Conservation (phyloP, 352 stramenopile species). For the Globisporangium apiculatum region DNA sequence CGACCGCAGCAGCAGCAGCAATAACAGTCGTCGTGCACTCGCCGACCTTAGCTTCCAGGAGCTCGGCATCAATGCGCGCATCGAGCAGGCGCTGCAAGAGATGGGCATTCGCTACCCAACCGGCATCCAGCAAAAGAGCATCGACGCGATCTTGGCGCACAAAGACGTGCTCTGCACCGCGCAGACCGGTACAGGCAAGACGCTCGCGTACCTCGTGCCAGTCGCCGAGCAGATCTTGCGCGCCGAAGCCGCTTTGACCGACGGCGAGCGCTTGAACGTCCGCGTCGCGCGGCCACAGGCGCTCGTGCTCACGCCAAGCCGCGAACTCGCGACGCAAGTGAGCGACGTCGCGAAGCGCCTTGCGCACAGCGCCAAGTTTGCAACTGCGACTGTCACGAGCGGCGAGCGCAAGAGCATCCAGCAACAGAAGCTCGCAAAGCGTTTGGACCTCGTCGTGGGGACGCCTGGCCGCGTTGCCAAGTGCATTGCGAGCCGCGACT, state of each 20-base stretch:
- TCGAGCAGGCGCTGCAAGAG: constrained; percentile 35
- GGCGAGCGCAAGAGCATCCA: constrained; percentile 67
- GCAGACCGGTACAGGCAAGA: constrained; percentile 67
- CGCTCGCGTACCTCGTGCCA: constrained; percentile 52
- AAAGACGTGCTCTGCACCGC: constrained; percentile 43
- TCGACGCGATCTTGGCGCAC: constrained; percentile 32
- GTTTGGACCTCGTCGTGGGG: constrained; percentile 66
- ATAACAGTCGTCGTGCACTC: background rate
- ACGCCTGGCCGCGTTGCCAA: constrained; percentile 70
- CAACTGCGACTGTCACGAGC: constrained; percentile 53
- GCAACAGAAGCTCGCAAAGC: constrained; percentile 32
- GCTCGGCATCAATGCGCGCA: constrained; percentile 29
- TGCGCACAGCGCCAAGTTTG: constrained; percentile 62
- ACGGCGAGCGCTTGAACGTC: constrained; percentile 15
- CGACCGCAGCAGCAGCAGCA: too few relatives aligned
- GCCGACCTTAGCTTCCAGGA: constrained; percentile 21
- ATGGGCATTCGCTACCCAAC: constrained; percentile 43
- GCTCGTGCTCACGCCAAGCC: constrained; percentile 54
- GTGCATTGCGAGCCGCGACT: constrained; percentile 58
- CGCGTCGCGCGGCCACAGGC: constrained; percentile 33
- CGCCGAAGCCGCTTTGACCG: constrained; percentile 18
- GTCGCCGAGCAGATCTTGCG: constrained; percentile 46
- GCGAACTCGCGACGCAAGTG: constrained; percentile 64
- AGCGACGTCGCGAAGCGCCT: constrained; percentile 57
- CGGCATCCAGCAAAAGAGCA: constrained; percentile 49